Conservation (phyloP, 305 asterid genomes). For the Rubia peregrina region DNA sequence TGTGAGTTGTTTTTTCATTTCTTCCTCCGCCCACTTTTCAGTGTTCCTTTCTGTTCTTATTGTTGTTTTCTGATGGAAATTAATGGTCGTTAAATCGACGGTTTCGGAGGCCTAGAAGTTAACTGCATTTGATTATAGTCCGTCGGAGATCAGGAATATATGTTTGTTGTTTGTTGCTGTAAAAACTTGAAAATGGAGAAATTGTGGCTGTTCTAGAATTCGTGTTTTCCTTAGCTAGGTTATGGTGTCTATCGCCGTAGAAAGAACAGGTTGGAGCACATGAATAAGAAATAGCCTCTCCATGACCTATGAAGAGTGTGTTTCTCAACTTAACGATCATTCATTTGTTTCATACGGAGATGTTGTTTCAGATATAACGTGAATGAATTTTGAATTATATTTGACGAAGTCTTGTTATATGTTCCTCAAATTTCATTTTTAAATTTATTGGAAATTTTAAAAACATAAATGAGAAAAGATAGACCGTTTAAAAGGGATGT, state of each 20-base stretch:
- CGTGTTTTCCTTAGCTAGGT: neutral
- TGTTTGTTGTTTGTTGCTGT: neutral
- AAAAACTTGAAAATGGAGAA: neutral
- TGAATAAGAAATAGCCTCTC: neutral
- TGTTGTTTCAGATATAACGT: neutral
- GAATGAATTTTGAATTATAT: neutral
- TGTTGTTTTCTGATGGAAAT: neutral
- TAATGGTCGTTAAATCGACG: neutral
- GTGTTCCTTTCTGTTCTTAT: neutral
- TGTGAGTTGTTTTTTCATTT: conserved; percentile 30
- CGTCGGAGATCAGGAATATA: neutral
- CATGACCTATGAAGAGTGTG: neutral
- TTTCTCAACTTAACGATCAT: no score
- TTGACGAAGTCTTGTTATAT: neutral
- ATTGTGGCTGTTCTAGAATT: neutral
- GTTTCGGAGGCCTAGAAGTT: neutral
- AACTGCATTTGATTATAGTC: neutral
- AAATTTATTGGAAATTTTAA: neutral
- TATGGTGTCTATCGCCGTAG: neutral
- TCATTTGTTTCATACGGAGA: neutral
- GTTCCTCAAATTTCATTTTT: neutral
- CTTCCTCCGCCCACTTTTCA: neutral
- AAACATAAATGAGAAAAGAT: neutral
- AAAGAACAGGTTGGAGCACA: neutral
- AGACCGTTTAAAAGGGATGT: neutral